Evolutionary conservation across 2,329 filamentous ascomycete species (phyloP), one percentile per base, ranked within the genome.

Genomic region (Pseudocercospora crystallina): DNA sequence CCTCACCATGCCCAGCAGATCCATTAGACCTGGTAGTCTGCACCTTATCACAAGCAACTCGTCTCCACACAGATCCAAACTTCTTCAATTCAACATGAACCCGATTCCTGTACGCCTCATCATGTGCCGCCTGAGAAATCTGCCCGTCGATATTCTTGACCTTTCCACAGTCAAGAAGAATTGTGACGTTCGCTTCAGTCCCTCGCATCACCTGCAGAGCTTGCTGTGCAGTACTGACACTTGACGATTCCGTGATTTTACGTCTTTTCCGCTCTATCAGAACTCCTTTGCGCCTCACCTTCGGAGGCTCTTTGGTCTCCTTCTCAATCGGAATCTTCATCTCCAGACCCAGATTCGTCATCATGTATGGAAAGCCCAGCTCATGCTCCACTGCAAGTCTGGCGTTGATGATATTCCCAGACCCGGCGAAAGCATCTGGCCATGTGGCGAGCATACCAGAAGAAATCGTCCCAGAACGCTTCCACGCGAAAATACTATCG

Each of bases 401-500:
- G 5, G 38, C 26, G 5, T 41, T 20, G 8, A 41, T 29, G n/a
- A 41, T 13, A 13, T 41, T 41, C 13, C 38, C 38, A 3, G 38
- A 41, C 17, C 20, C n/a, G 4, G 11, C 38, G 8, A 41, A 41
- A 26, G 38, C 15, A 8, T 41, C 38, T 29, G 38, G 38, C 38
- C 38, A 41, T 11, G 38, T 3, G 5, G 38, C 38, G 8, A 41
- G 38, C 38, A 41, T 41, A 13, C 38, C 38, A 20, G 17, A 41
- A 1, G 38, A 29, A 11, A 13, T 13, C 38, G 14, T 12, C 17
- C 8, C 38, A 13, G 8, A 8, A 20, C 13, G 26, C 38, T 41
- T 43, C 41, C 54, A 57, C 3, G 54, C 54, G 29, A 57, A 53
- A 11, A 57, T 37, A n/a, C 51, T 41, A 10, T 47, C 33, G 31